Conservation (phyloP, 1,284 basidiomycete species). For the Neotropicomus parvogracilis region DNA sequence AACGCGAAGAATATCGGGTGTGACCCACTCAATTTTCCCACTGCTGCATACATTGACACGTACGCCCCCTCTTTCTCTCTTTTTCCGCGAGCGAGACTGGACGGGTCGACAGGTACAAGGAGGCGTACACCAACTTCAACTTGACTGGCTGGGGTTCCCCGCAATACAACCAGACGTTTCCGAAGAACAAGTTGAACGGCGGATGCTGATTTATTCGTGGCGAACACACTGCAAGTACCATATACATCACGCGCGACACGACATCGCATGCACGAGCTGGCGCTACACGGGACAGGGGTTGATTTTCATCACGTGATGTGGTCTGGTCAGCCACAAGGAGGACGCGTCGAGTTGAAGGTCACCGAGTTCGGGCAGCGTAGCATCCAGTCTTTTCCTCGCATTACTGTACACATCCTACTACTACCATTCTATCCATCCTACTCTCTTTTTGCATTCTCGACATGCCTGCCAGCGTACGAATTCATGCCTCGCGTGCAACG, state of each 20-base stretch:
- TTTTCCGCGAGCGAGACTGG: not conserved
- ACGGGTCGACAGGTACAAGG: conserved; percentile 28
- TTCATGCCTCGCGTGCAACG: conserved; percentile 8
- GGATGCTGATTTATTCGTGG: conserved; percentile 23
- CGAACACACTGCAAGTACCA: not conserved
- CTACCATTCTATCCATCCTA: conserved; percentile 20
- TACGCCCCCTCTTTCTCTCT: conserved; percentile 25
- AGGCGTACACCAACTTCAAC: conserved; percentile 41
- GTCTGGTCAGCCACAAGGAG: conserved; percentile 29
- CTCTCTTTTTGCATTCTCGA: conserved; percentile 10
- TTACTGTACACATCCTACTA: conserved; percentile 31
- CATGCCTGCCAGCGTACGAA: conserved; percentile 28
- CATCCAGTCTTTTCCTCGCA: conserved; percentile 8
- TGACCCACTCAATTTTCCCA: conserved; percentile 38
- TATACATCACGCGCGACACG: no score
- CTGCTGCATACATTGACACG: conserved; percentile 34
- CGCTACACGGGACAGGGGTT: conserved; percentile 13
- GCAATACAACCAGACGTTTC: conserved; percentile 37
- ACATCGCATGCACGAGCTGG: not conserved
- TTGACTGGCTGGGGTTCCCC: conserved; percentile 35
- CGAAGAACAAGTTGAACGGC: conserved; percentile 36
- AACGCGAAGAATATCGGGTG: conserved; percentile 39
- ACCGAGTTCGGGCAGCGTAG: conserved; percentile 10
- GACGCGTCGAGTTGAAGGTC: conserved; percentile 13
- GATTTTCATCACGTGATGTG: conserved; percentile 34